phyloP scores from a whole-genome alignment of 2,329 filamentous ascomycete genomes.

The Chrysoporthe deuterocubensis region DNA sequence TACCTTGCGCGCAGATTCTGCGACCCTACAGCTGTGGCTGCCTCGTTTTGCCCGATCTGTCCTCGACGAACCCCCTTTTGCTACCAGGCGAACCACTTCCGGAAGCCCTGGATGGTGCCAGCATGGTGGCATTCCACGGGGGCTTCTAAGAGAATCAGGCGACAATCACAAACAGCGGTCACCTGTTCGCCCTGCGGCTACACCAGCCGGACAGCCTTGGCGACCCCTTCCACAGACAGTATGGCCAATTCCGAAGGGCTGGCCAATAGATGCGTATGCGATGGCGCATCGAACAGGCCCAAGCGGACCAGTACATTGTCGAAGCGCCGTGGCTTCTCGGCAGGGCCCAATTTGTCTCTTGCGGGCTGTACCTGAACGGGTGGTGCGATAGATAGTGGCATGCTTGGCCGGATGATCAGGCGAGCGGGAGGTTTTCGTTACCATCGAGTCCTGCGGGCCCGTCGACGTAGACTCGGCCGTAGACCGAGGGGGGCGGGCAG shows the following conservation, averaged over 20 bases:
- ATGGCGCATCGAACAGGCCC: neutral
- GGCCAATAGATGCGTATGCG: neutral
- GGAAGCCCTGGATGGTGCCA: neutral
- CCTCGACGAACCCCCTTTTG: neutral
- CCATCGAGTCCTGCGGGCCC: neutral
- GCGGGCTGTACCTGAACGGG: neutral
- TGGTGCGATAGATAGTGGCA: neutral
- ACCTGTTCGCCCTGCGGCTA: neutral
- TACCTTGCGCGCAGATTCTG: neutral
- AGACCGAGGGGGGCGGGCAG: neutral
- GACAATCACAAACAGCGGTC: neutral
- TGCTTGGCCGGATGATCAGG: neutral
- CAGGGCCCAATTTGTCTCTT: neutral
- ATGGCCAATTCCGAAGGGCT: neutral
- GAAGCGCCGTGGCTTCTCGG: slow-evolving; percentile 6
- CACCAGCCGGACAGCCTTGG: neutral
- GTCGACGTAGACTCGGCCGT: neutral
- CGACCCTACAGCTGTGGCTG: slow-evolving; percentile 8
- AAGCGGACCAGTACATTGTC: slow-evolving; percentile 1
- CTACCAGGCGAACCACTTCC: neutral
- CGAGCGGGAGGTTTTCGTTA: neutral
- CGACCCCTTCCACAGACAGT: neutral
- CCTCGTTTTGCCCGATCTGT: slow-evolving; percentile 1
- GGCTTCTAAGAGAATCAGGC: neutral
- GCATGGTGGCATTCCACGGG: neutral